A percentile compares a stretch with the other conserved stretches of the same genome.
Conservation (phyloP, 1,284 basidiomycete genomes). For the Vanrija pseudolonga region DNA sequence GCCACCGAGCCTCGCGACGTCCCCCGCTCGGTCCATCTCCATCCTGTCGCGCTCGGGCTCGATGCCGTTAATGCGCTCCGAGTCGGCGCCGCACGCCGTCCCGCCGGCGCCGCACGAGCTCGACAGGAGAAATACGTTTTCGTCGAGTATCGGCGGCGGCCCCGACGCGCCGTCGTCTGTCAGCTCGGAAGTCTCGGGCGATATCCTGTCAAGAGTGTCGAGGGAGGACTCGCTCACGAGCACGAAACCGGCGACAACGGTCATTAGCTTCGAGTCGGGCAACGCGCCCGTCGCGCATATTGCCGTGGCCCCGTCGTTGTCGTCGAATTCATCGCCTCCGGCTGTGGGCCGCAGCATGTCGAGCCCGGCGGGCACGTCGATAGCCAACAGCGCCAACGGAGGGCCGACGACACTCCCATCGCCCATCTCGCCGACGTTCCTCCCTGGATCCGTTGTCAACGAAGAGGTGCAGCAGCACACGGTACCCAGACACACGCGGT, state of each 20-base stretch:
- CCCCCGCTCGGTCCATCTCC: constrained; percentile 61
- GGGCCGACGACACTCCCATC: not conserved
- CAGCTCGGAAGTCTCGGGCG: constrained; percentile 15
- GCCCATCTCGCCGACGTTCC: constrained; percentile 12
- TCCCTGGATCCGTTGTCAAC: not conserved
- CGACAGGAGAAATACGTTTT: constrained; percentile 7
- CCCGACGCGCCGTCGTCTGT: constrained; percentile 6
- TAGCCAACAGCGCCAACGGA: not conserved
- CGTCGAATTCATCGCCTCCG: not conserved
- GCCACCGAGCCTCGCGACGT: constrained; percentile 57
- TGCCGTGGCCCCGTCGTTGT: constrained; percentile 49
- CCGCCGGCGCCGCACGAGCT: not conserved
- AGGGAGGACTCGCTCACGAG: constrained; percentile 56
- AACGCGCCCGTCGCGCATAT: constrained; percentile 76
- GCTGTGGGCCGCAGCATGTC: constrained; percentile 3
- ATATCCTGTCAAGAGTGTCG: constrained; percentile 36
- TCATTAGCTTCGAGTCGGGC: constrained; percentile 78
- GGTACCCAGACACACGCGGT: constrained; percentile 79
- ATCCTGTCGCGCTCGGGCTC: constrained; percentile 28
- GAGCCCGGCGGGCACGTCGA: constrained; percentile 2
- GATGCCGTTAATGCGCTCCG: constrained; percentile 3
- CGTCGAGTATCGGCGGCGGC: constrained; percentile 9
- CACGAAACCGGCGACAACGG: constrained; percentile 84
- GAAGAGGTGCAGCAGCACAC: not conserved
- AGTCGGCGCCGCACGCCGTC: constrained; percentile 6